These are phyloP conservation scores for Nakazawaea anatomiae DNA, from an alignment of 805 yeast species.

Conservation along the genomic window DNA sequence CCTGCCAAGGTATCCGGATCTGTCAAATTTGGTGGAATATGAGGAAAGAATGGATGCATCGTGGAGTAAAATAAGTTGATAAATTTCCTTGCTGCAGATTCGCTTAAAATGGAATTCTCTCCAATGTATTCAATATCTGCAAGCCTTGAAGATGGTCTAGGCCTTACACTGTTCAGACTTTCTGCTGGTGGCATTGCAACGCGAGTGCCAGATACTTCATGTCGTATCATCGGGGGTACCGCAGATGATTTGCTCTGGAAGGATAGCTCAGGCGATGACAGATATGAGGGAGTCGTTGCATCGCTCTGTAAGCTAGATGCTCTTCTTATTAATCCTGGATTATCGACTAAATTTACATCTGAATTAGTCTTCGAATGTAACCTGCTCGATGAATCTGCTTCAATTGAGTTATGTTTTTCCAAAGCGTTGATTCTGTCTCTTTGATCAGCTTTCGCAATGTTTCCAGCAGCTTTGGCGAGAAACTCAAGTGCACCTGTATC, in stretches of 20 bases:
- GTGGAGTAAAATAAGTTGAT: slow-evolving; percentile 62
- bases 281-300: not conserved
- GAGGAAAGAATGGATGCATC: slow-evolving; percentile 89
- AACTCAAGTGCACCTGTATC: slow-evolving; percentile 55
- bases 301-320: not conserved
- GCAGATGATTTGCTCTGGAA: not conserved
- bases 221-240: slow-evolving; percentile 1
- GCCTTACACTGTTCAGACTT: slow-evolving; percentile 35
- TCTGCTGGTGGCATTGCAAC: slow-evolving; percentile 38
- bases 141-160: slow-evolving; percentile 39
- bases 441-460: slow-evolving; percentile 63
- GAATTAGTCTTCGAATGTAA: not conserved
- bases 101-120: slow-evolving; percentile 49
- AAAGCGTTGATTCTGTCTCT: slow-evolving; percentile 54
- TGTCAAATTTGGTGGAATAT: slow-evolving; percentile 70
- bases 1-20: slow-evolving; percentile 60
- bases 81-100: slow-evolving; percentile 50
- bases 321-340: not conserved
- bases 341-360: not conserved
- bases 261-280: not conserved
- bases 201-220: slow-evolving; percentile 16
- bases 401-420: slow-evolving; percentile 41
- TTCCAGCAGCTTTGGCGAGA: slow-evolving; percentile 75
- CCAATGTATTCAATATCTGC: slow-evolving; percentile 65
- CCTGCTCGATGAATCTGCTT: slow-evolving; percentile 17